Percentiles rank a stretch among this genome's conserved stretches.
Conservation (phyloP, 176 grass and related monocot genomes). For the Panicum miliaceum region DNA sequence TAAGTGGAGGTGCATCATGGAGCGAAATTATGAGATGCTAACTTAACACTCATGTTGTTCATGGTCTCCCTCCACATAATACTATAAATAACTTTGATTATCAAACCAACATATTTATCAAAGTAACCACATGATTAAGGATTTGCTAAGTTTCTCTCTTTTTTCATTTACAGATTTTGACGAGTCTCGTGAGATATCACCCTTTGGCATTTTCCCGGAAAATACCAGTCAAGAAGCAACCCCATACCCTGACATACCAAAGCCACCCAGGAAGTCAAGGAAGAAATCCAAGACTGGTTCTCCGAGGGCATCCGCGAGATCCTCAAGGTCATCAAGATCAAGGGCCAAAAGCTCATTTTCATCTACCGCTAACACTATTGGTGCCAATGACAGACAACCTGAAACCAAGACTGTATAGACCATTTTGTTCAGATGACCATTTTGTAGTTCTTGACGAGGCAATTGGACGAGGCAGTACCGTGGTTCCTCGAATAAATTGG, state of each 20-base stretch:
- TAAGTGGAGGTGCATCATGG: not conserved
- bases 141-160: not conserved
- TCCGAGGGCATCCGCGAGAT: conserved; percentile 47
- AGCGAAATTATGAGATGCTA: conserved; percentile 16
- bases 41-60: not conserved
- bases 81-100: not conserved
- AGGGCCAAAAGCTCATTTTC: conserved; percentile 65
- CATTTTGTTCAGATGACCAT: not conserved
- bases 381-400: conserved; percentile 13
- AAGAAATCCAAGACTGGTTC: conserved; percentile 67
- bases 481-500: not conserved
- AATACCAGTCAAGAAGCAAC: conserved; percentile 48
- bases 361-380: conserved; percentile 20
- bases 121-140: not conserved
- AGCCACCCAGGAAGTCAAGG: conserved; percentile 61
- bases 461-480: not conserved
- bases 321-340: conserved; percentile 60
- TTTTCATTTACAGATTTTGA: conserved; percentile 64
- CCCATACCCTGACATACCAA: conserved; percentile 67
- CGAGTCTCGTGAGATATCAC: conserved; percentile 63
- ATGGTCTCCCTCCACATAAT: not conserved
- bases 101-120: not conserved
- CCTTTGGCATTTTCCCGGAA: conserved; percentile 62
- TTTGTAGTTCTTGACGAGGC: not conserved
- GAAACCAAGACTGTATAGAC: conserved; percentile 51